phyloP scores from a whole-genome alignment of 2,329 filamentous ascomycete genomes.

The Xylaria sp. region DNA sequence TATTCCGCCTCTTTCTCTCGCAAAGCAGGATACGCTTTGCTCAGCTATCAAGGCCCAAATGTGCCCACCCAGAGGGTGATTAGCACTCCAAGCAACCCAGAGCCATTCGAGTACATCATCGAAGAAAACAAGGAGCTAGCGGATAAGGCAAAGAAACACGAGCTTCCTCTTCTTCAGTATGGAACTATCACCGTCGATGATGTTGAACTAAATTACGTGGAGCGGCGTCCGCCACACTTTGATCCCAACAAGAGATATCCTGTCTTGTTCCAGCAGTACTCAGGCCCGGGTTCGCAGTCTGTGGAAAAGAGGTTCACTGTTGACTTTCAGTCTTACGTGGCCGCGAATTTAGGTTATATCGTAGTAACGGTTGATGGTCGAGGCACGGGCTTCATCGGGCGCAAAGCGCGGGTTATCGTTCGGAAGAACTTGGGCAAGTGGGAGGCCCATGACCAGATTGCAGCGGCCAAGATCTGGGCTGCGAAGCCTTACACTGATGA shows the following conservation, averaged over 20 bases:
- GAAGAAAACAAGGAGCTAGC: constrained; percentile 81
- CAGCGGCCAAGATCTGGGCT: constrained; percentile 85
- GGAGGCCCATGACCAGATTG: constrained; percentile 92
- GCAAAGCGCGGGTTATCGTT: constrained; percentile 82
- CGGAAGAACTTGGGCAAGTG: constrained; percentile 85
- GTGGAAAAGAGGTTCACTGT: constrained; percentile 84
- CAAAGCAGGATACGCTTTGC: constrained; percentile 82
- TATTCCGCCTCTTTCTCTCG: constrained; percentile 87
- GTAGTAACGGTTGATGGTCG: constrained; percentile 95
- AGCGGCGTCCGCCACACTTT: constrained; percentile 91
- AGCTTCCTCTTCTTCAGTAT: constrained; percentile 85
- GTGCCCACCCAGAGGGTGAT: constrained; percentile 93
- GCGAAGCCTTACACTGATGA: constrained; percentile 84
- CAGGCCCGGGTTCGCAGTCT: constrained; percentile 90
- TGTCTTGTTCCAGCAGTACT: constrained; percentile 94
- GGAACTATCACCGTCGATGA: constrained; percentile 87
- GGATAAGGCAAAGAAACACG: constrained; percentile 76
- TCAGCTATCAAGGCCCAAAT: constrained; percentile 84
- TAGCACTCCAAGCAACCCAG: constrained; percentile 77
- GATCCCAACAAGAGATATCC: constrained; percentile 86
- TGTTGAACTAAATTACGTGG: constrained; percentile 76
- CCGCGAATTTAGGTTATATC: constrained; percentile 86
- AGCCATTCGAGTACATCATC: constrained; percentile 74
- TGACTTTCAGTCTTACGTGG: constrained; percentile 91
- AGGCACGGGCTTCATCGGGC: constrained; percentile 90